Conservation (phyloP, 306 rosid genomes). For the Rosa lucieae region DNA sequence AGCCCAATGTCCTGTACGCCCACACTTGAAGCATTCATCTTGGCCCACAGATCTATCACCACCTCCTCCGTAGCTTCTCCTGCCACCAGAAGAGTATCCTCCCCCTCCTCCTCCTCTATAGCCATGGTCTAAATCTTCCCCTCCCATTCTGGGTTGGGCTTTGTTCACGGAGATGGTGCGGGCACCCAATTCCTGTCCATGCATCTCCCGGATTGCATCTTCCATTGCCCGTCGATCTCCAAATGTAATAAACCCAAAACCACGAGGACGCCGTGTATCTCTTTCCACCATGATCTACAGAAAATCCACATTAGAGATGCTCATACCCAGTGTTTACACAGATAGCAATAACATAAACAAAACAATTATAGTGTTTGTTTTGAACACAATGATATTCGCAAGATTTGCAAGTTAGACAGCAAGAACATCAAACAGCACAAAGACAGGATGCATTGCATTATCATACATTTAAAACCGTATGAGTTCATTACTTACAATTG, state of each 20-base stretch:
- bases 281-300: conserved; percentile 95
- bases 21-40: conserved; percentile 96
- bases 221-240: conserved; percentile 94
- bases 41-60: conserved; percentile 68
- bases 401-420: neutral
- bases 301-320: conserved; percentile 25
- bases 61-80: conserved; percentile 64
- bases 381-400: neutral
- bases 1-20: conserved; percentile 98
- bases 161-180: conserved; percentile 86
- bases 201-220: conserved; percentile 96
- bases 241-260: conserved; percentile 95
- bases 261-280: conserved; percentile 92
- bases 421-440: neutral
- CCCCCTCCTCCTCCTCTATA: conserved; percentile 63
- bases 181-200: conserved; percentile 83
- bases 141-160: conserved; percentile 90
- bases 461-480: too few relatives aligned
- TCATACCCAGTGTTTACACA: neutral
- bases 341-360: conserved; percentile 21
- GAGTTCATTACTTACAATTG: neutral
- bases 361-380: neutral
- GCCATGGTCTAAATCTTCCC: conserved; percentile 75
- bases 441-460: neutral
- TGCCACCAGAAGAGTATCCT: conserved; percentile 79